Base-by-base conservation (phyloP, 1,284 basidiomycete species). In the Xerocomus amazonicus region DNA sequence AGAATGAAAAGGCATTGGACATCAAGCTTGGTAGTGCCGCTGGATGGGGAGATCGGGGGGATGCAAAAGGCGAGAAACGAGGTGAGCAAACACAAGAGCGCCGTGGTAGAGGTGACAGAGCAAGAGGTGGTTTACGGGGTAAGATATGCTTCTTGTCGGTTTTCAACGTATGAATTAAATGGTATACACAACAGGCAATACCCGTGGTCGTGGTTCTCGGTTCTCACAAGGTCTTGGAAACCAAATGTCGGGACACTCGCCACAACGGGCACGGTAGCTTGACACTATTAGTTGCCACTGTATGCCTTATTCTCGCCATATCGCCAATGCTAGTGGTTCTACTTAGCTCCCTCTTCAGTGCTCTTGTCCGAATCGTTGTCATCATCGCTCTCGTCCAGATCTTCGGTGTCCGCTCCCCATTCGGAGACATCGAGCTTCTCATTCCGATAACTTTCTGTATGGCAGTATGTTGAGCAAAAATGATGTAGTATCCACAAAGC, bases 1-100 rank as follows among this genome's bases (percentile, higher is more conserved):
- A 91, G 66, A 98, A 95, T 68, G 95, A 98, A 73, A 96, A 97
- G 75, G 75, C 83, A n/a, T 74, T 98, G 46, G 95, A 98, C 67
- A 69, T 80, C 60, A 96, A 96, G 71, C 80, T 96, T 56, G 91
- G 92, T 41, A 79, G 79, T 13, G 71, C 74, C 38, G 71, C 74
- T 28, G 76, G 78, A 16, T 91, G 87, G 79, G 77, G 78, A 33
- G 90, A 90, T 48, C 75, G 87, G 33, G 75, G 71, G 26, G 87
- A 88, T 14, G 69, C 69, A n/a, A 87, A 88, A 64, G 83, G 83
- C 28, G 87, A 88, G 60, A 89, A 90, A 67, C 78, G 86, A 16
- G 83, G 83, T 14, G 88, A 90, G 57, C 85, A 87, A 62, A 74
- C 81, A 10, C 80, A 84, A 59, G 87, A 89, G 63, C 78, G 87